phyloP scores from a whole-genome alignment of 2,329 filamentous ascomycete genomes.

The Nemania sp. region DNA sequence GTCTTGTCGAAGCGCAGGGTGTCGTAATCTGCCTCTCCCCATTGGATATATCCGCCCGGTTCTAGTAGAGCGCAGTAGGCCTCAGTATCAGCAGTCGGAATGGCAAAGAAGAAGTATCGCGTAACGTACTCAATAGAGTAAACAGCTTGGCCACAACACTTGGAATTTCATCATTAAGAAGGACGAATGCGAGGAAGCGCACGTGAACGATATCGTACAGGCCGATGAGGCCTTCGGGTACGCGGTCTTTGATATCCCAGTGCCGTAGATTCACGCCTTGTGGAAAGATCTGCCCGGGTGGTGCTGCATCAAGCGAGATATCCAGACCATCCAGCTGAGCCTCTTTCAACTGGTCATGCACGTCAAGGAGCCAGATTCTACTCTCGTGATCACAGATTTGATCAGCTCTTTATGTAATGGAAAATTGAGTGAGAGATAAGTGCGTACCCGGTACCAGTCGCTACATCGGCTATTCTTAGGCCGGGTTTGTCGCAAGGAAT shows the following conservation, averaged over 20 bases:
- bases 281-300: constrained; percentile 23
- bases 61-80: constrained; percentile 4
- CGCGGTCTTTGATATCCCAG: constrained; percentile 22
- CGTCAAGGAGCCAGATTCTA: constrained; percentile 19
- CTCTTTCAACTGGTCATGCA: constrained; percentile 6
- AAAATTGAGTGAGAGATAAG: background rate
- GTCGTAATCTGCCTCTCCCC: constrained; percentile 21
- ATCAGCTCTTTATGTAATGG: background rate
- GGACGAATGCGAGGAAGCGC: constrained; percentile 31
- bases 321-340: constrained; percentile 30
- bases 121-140: constrained; percentile 11
- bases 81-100: background rate
- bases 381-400: background rate
- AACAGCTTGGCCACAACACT: background rate
- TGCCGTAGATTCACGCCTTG: constrained; percentile 25
- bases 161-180: constrained; percentile 20
- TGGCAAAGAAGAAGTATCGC: background rate
- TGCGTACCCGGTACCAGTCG: constrained; percentile 32
- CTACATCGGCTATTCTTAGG: constrained; percentile 33
- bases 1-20: constrained; percentile 13
- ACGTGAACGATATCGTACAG: constrained; percentile 32
- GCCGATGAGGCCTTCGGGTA: constrained; percentile 26
- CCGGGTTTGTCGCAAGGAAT: constrained; percentile 22
- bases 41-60: constrained; percentile 27
- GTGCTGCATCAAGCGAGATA: constrained; percentile 30